Base-by-base conservation (phyloP, 139 green algal species). In the Coccomyxa sp. region DNA sequence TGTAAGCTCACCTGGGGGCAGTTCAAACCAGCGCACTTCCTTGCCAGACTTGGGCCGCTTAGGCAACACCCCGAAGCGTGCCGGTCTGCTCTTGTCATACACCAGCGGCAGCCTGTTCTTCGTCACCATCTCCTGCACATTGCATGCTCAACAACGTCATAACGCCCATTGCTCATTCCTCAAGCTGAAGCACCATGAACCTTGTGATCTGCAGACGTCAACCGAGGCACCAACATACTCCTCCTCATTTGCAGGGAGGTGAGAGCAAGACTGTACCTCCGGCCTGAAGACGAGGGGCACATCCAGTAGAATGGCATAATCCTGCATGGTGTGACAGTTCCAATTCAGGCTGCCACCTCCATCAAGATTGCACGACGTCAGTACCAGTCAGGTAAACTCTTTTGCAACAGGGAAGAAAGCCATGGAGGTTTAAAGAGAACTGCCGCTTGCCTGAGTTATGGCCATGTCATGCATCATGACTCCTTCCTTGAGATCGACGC, bases 381-480 rank as follows among this genome's bases (percentile, higher is more conserved):
- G 38, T 7, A 51, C 38, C 38, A 51, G 38, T 3, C 38, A 51
- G 38, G 38, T 7, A 51, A 51, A 51, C 38, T 51, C 7, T 3
- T 51, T 51, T 51, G 7, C 3, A 51, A 11, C 38, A 51, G 38
- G 38, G 38, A 51, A 51, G 7, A 51, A 51, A 51, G 3, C 3
- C 38, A 51, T 51, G 7, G 3, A 51, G 38, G 3, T 51, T 51
- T 51, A 7, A 51, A 51, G 38, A 7, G 38, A 51, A 51, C 7
- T 51, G 3, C 38, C 3, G 38, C 38, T 51, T 51, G 38, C 38
- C 38, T 93, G 18, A 0, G 93, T 96, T 59, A 95, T 88, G 0
- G 85, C 93, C 81, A 94, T 93, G 86, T 98, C 94, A 79, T 98
- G 94, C 91, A 96, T 95, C 94, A 96, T 94, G 58, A 90, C 77